Evolutionary conservation across 768 basidiomycete genomes (phyloP), one percentile per base, ranked within the genome.

Genomic region (Psilocybe sp.): DNA sequence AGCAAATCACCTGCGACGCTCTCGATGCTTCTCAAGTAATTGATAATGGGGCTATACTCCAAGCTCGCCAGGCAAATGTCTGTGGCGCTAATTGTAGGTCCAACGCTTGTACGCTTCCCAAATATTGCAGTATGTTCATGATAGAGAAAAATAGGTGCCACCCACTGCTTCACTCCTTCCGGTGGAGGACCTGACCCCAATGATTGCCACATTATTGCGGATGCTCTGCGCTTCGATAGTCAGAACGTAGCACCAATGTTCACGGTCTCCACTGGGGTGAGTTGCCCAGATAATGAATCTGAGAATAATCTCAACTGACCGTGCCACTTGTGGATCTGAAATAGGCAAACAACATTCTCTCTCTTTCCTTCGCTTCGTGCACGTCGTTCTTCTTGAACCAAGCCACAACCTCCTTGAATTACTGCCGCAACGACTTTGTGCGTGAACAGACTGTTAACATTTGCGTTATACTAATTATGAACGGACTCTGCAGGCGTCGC

Each of bases 311-410:
- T n/a, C n/a, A n/a, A 5, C 38, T 15, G n/a, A 33, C 54, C 41
- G n/a, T 19, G n/a, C 13, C n/a, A 5, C 44, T 15, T 16, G n/a
- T n/a, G n/a, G n/a, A n/a, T n/a, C n/a, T n/a, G n/a, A n/a, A 3
- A n/a, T 63, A 68, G 60, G 56, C 45, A 70, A 71, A 66, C 65
- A 39, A 60, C 73, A 40, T 50, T 39, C 56, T 64, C 12, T 68
- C 57, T 10, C 18, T 79, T 70, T 57, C 64, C 19, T 79, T 69
- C 58, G 32, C 58, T 8, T 69, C 61, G 51, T 79, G 76, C 63
- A 57, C 65, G 47, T 66, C 73, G 9, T 78, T 77, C 68, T 74
- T 79, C 61, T 61, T 74, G 44, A 77, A 79, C 58, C 78, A 78
- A 56, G 72, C 71, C 41, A 50, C 59, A 50, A 61, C 46, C 18